These are phyloP conservation scores for Trichomonas vaginalis DNA, from an alignment of 208 protist species.

Conservation along the genomic window DNA sequence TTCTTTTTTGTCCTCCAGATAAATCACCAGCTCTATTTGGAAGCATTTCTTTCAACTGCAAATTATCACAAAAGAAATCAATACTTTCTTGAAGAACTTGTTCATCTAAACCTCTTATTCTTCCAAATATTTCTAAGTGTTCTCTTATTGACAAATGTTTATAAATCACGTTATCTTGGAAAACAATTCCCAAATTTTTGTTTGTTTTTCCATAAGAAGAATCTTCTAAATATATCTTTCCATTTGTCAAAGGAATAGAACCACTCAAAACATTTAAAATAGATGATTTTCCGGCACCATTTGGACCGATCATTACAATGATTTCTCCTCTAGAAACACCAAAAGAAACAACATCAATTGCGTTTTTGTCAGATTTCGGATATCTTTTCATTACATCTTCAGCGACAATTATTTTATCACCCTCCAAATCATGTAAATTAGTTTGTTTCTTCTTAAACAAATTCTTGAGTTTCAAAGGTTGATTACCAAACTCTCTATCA, in stretches of 20 bases:
- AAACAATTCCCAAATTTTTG: not conserved
- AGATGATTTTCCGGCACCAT: slow-evolving; percentile 15
- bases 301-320: not conserved
- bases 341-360: not conserved
- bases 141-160: not conserved
- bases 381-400: not conserved
- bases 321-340: not conserved
- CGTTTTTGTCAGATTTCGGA: not conserved
- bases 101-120: not conserved
- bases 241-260: not conserved
- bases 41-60: not conserved
- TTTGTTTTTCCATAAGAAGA: not conserved
- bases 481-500: not conserved
- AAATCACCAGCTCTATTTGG: not conserved
- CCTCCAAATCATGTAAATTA: not conserved
- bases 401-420: not conserved
- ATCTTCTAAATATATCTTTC: not conserved
- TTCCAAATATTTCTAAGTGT: slow-evolving; percentile 5
- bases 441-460: not conserved
- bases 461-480: not conserved
- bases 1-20: not conserved
- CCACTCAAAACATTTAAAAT: not conserved
- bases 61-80: not conserved
- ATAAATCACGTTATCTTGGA: slow-evolving; percentile 1
- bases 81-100: not conserved